phyloP scores from a whole-genome alignment of 1,139 yeast genomes.

The Lizanozyma gosingica region DNA sequence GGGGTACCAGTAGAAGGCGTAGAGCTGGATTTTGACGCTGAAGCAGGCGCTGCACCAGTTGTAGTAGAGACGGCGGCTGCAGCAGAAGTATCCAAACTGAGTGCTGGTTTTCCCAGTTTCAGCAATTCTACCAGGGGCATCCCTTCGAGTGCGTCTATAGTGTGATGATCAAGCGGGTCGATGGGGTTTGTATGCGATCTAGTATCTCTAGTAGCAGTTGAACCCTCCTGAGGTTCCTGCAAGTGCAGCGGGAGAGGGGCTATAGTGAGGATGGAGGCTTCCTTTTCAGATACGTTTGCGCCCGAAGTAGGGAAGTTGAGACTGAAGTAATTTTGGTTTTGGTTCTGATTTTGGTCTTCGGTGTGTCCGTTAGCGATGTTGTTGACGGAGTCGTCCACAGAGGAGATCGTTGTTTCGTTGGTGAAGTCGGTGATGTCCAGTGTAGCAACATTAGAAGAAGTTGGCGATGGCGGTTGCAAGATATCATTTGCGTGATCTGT shows the following conservation, averaged over 20 bases:
- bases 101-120: not conserved
- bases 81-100: not conserved
- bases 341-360: no score
- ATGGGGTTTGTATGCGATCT: not conserved
- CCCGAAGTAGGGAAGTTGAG: no score
- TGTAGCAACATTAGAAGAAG: conserved; percentile 17
- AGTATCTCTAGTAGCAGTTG: not conserved
- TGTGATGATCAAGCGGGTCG: not conserved
- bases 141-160: not conserved
- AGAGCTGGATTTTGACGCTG: not conserved
- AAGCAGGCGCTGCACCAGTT: not conserved
- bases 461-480: conserved; percentile 9
- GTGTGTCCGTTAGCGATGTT: no score
- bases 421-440: conserved; percentile 18
- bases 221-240: not conserved
- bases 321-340: no score
- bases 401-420: conserved; percentile 28
- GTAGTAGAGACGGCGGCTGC: no score
- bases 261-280: not conserved
- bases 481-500: not conserved
- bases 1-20: not conserved
- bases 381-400: conserved; percentile 19
- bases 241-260: not conserved
- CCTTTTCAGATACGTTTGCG: not conserved
- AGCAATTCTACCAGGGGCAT: not conserved